phyloP scores from a whole-genome alignment of 352 stramenopile species.

The Phytopythium litorale region DNA sequence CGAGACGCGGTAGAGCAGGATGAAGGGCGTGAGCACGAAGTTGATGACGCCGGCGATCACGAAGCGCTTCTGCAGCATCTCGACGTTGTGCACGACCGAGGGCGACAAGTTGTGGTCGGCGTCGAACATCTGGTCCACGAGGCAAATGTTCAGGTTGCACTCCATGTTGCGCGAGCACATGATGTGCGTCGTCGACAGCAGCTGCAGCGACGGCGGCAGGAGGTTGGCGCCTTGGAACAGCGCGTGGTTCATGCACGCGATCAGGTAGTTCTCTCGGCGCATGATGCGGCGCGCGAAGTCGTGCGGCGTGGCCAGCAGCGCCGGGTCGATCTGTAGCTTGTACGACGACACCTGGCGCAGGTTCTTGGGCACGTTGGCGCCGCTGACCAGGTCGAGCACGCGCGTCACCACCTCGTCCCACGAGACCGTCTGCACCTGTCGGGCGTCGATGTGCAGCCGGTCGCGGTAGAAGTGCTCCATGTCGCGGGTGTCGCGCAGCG shows the following conservation, averaged over 20 bases:
- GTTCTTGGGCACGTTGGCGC: conserved; percentile 74
- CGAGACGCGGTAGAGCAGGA: conserved; percentile 96
- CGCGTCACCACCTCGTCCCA: conserved; percentile 90
- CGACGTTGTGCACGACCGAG: conserved; percentile 90
- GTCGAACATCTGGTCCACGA: conserved; percentile 97
- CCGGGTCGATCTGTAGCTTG: conserved; percentile 77
- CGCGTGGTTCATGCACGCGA: conserved; percentile 95
- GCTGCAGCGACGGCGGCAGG: conserved; percentile 68
- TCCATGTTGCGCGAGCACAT: conserved; percentile 91
- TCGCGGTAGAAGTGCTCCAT: conserved; percentile 93
- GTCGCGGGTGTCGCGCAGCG: conserved; percentile 82
- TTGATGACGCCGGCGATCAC: conserved; percentile 93
- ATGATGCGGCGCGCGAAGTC: conserved; percentile 96
- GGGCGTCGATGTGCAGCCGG: conserved; percentile 82
- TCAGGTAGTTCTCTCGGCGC: conserved; percentile 98
- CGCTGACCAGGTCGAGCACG: conserved; percentile 67
- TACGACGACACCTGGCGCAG: conserved; percentile 84
- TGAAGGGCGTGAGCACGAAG: conserved; percentile 95
- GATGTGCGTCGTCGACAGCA: conserved; percentile 68
- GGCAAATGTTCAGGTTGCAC: conserved; percentile 94
- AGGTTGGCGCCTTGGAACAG: conserved; percentile 89
- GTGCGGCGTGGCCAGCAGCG: conserved; percentile 70
- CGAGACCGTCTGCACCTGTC: conserved; percentile 78
- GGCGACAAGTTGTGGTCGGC: conserved; percentile 68
- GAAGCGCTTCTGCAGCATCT: conserved; percentile 92